Percentiles rank a stretch among this genome's conserved stretches.
These are phyloP conservation scores for Aspergillus persii DNA, from an alignment of 2,329 filamentous ascomycete genomes.

Conservation along the genomic window DNA sequence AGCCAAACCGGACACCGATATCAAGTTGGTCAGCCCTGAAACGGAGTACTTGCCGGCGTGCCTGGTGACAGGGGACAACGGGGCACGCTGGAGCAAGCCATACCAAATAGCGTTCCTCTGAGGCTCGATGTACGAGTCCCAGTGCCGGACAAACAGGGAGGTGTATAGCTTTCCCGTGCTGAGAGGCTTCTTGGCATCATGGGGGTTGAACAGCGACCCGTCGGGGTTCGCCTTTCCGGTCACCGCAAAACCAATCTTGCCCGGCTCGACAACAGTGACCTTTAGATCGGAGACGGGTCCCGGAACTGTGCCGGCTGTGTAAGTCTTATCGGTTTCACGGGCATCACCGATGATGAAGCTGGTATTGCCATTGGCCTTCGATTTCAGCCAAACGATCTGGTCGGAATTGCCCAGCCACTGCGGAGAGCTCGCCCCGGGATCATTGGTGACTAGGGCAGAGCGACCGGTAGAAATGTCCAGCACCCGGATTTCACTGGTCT, in stretches of 20 bases:
- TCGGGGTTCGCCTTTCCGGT: constrained; percentile 48
- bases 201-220: constrained; percentile 50
- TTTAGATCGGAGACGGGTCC: constrained; percentile 49
- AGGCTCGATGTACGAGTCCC: constrained; percentile 52
- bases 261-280: constrained; percentile 40
- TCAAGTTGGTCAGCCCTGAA: constrained; percentile 45
- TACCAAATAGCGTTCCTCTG: constrained; percentile 52
- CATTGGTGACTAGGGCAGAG: constrained; percentile 44
- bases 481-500: constrained; percentile 47
- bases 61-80: constrained; percentile 36
- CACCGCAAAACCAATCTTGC: constrained; percentile 47
- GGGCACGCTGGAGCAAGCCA: constrained; percentile 44
- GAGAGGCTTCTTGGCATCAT: constrained; percentile 46
- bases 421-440: constrained; percentile 45
- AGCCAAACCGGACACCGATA: constrained; percentile 37
- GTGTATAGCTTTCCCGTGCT: constrained; percentile 51
- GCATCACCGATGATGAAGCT: constrained; percentile 45
- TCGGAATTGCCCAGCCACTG: constrained; percentile 46
- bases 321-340: constrained; percentile 39
- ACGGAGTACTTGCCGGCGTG: constrained; percentile 40
- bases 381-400: constrained; percentile 48
- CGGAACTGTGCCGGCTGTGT: constrained; percentile 46
- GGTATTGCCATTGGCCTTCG: constrained; percentile 46
- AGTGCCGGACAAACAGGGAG: constrained; percentile 53
- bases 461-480: constrained; percentile 43